phyloP scores from a whole-genome alignment of 371 early-diverging fungal species.

The Mucor racemosus region DNA sequence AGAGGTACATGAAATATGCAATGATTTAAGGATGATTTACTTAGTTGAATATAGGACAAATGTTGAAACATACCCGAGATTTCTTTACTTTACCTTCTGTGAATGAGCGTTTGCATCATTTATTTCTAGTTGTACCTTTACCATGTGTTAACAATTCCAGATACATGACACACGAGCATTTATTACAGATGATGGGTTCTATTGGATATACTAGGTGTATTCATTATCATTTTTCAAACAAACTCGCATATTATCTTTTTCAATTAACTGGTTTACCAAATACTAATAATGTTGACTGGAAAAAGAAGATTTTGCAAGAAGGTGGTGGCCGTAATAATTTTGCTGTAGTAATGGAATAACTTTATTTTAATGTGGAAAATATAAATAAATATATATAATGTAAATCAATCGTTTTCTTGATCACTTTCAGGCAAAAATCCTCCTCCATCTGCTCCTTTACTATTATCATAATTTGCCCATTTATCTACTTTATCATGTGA shows the following conservation, averaged over 20 bases:
- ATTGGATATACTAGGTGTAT: constrained; percentile 66
- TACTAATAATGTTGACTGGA: constrained; percentile 27
- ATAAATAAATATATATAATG: neutral
- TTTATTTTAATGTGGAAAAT: neutral
- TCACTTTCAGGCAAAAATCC: constrained; percentile 23
- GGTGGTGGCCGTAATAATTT: constrained; percentile 71
- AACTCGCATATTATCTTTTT: constrained; percentile 81
- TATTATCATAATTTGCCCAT: neutral
- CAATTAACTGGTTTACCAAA: constrained; percentile 24
- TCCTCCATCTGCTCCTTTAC: constrained; percentile 2
- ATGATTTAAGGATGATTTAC: neutral
- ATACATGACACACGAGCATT: constrained; percentile 78
- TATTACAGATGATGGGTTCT: constrained; percentile 62
- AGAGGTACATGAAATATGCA: constrained; percentile 57
- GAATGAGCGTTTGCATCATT: constrained; percentile 50
- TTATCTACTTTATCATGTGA: neutral
- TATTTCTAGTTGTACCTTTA: constrained; percentile 82
- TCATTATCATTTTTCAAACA: constrained; percentile 70
- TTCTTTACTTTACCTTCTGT: constrained; percentile 30
- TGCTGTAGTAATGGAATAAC: constrained; percentile 54
- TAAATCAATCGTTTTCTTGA: neutral
- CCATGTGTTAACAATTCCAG: constrained; percentile 87
- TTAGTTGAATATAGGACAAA: constrained; percentile 33
- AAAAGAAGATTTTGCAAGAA: constrained; percentile 60
- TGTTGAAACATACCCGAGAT: constrained; percentile 54